These are phyloP conservation scores for Lactarius tabidus DNA, from an alignment of 768 basidiomycete species.

Conservation along the genomic window DNA sequence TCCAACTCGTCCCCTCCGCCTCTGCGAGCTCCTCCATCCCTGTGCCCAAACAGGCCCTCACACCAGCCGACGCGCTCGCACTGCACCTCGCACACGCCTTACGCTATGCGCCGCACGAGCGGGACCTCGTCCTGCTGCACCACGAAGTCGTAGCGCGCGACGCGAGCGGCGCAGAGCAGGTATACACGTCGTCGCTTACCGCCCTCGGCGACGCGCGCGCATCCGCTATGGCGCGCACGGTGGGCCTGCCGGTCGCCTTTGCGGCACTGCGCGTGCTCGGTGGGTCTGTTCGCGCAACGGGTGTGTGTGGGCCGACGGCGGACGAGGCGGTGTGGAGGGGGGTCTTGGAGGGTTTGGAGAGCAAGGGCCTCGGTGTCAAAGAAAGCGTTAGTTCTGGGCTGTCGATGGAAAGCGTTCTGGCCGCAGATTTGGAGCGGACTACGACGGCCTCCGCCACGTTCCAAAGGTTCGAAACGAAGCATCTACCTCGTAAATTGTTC, in stretches of 20 bases:
- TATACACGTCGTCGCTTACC: constrained; percentile 64
- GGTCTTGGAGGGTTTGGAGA: constrained; percentile 58
- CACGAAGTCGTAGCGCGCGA: constrained; percentile 69
- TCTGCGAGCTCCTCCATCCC: constrained; percentile 35
- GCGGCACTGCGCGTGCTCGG: constrained; percentile 71
- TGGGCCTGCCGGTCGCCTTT: constrained; percentile 84
- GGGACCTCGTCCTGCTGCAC: constrained; percentile 81
- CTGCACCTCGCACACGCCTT: constrained; percentile 66
- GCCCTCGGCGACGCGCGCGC: constrained; percentile 53
- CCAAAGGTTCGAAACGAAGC: not conserved
- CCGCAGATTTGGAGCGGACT: constrained; percentile 18
- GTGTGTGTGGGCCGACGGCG: constrained; percentile 66
- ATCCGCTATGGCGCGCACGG: constrained; percentile 89
- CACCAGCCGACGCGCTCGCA: constrained; percentile 74
- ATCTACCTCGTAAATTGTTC: not conserved
- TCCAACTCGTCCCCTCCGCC: constrained; percentile 34
- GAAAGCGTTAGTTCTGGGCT: constrained; percentile 40
- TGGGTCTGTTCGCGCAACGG: constrained; percentile 45
- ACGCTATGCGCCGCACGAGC: constrained; percentile 62
- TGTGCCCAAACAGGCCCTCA: constrained; percentile 39
- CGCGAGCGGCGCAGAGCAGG: constrained; percentile 36
- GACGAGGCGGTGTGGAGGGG: constrained; percentile 55
- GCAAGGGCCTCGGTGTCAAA: constrained; percentile 40
- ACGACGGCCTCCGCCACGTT: not conserved
- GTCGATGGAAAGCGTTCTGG: constrained; percentile 37